Base-by-base conservation (phyloP, 495 filamentous ascomycete genomes). In the Xylaria castorea region DNA sequence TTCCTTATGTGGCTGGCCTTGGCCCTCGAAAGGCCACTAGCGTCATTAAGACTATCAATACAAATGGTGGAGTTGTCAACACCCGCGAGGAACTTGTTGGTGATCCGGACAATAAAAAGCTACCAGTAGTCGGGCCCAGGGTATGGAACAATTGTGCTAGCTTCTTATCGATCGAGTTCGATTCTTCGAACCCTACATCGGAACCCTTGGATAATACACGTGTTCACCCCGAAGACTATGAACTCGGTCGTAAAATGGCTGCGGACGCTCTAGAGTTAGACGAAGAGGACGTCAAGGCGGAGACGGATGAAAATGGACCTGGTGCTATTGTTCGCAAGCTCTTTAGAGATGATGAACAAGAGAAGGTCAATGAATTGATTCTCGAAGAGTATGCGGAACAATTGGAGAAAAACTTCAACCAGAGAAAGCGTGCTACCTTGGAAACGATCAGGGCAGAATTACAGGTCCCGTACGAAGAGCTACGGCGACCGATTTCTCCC, bases 151-250 rank as follows among this genome's bases (percentile, higher is more conserved):
- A 99, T 77, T 97, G 93, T 73, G 94, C 97, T 46, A 97, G 95
- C 81, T 98, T 98, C 82, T 84, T 98, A 12, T 95, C 89, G 76
- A 92, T 99, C 71, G 91, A 94, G 51, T 97, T 92, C 75, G 94
- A 97, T 76, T 87, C 88, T 53, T 88, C 90, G 8, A 93, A 94
- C 46, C 86, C 90, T 1, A 88, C 92, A 2, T 90, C 94, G 0
- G 97, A 99, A 77, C 97, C 96, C 38, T 87, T 99, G 7, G 96
- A 99, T 80, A 97, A 97, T 79, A 98, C 96, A 36, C 90, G 96
- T 80, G 93, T 98, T 20, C 96, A 99, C 78, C 96, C 96, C 8
- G 96, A 98, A 86, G 96, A 98, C 79, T 99, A 99, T 80, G 96
- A 99, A 65, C 88, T 99, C 55, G 96, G 93, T 25, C 91, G 95